Conservation (phyloP, 805 yeast species). For the Brettanomyces nanus region DNA sequence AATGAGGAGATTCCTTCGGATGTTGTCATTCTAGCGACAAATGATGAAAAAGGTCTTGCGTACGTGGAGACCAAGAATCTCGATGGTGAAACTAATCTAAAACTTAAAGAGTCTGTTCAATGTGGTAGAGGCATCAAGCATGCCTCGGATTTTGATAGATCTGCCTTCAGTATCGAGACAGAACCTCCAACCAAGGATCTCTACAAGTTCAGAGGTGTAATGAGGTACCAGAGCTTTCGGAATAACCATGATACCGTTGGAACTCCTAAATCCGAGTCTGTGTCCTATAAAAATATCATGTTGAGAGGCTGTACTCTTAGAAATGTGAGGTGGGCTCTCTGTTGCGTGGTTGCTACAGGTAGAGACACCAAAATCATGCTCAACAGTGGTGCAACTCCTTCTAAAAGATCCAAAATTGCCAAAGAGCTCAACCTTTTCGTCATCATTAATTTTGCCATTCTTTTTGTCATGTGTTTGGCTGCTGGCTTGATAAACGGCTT, state of each 20-base stretch:
- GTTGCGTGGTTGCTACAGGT: conserved; percentile 72
- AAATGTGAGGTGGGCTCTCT: conserved; percentile 71
- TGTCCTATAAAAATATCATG: conserved; percentile 53
- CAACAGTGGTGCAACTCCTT: conserved; percentile 72
- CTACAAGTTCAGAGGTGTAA: conserved; percentile 59
- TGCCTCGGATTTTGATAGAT: conserved; percentile 49
- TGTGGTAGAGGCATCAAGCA: conserved; percentile 45
- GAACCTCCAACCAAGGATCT: conserved; percentile 65
- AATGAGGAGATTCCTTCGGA: conserved; percentile 82
- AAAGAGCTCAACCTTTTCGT: conserved; percentile 63
- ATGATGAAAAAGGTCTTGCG: conserved; percentile 63
- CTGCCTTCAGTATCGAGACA: conserved; percentile 55
- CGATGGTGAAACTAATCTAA: conserved; percentile 73
- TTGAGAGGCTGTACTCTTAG: conserved; percentile 67
- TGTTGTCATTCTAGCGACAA: conserved; percentile 51
- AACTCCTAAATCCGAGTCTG: conserved; percentile 39
- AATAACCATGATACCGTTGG: conserved; percentile 23
- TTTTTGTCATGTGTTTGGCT: conserved; percentile 59
- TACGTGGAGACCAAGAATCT: conserved; percentile 61
- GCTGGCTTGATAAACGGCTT: conserved; percentile 67
- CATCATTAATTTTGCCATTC: conserved; percentile 47
- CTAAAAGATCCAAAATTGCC: conserved; percentile 58
- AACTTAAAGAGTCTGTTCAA: conserved; percentile 44
- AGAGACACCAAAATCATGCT: conserved; percentile 68
- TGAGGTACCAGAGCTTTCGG: conserved; percentile 39